Percentiles rank a stretch among this genome's conserved stretches.
Evolutionary conservation across 1,284 basidiomycete genomes (phyloP).

Genomic region (Cryptococcus depauperatus): DNA sequence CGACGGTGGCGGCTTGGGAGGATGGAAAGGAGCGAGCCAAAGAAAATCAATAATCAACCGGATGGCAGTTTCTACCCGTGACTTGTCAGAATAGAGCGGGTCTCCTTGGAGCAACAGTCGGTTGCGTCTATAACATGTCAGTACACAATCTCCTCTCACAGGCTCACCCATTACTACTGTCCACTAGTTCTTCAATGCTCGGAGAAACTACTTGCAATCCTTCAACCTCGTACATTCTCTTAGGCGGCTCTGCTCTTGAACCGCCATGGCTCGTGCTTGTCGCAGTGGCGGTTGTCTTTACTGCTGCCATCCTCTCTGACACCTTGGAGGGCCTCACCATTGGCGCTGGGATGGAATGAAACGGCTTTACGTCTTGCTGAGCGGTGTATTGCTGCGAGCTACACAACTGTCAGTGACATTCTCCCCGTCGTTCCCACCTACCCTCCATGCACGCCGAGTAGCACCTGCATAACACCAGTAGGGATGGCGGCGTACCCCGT

Average conservation of each 20-base stretch:
- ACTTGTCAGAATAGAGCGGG: conserved; percentile 37
- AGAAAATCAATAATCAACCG: conserved; percentile 40
- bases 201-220: conserved; percentile 19
- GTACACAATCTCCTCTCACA: background rate
- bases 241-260: conserved; percentile 35
- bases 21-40: conserved; percentile 23
- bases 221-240: conserved; percentile 32
- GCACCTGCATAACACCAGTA: conserved; percentile 24
- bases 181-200: conserved; percentile 23
- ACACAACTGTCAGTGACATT: background rate
- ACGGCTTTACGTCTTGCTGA: conserved; percentile 4
- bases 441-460: conserved; percentile 21
- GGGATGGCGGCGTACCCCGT: conserved; percentile 8
- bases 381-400: background rate
- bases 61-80: conserved; percentile 42
- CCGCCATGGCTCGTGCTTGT: conserved; percentile 17
- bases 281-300: conserved; percentile 9
- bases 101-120: conserved; percentile 38
- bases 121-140: conserved; percentile 22
- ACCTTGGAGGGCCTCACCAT: conserved; percentile 5
- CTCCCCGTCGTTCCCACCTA: conserved; percentile 10
- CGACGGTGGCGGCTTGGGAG: conserved; percentile 13
- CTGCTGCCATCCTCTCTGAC: background rate
- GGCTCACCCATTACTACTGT: conserved; percentile 12
- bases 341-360: background rate